These are phyloP conservation scores for Cerioporus squamosus DNA, from an alignment of 1,284 basidiomycete genomes.

Conservation along the genomic window DNA sequence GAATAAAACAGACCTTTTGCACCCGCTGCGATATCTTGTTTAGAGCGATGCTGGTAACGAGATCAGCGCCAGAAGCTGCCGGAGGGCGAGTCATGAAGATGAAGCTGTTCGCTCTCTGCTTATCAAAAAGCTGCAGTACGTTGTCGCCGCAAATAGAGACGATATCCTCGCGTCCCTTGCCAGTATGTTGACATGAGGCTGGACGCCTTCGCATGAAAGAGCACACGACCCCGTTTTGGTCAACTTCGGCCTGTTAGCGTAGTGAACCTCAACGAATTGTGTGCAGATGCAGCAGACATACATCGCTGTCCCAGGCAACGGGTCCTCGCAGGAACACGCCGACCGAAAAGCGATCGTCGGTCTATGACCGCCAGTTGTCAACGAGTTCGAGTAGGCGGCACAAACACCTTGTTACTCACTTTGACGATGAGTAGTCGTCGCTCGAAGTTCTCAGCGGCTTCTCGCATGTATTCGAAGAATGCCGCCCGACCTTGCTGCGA, in stretches of 20 bases:
- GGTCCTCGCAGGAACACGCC: slow-evolving; percentile 65
- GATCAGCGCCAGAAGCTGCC: slow-evolving; percentile 47
- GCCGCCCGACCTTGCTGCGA: slow-evolving; percentile 51
- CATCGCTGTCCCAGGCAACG: slow-evolving; percentile 65
- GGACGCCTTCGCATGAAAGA: slow-evolving; percentile 60
- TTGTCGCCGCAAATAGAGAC: slow-evolving; percentile 57
- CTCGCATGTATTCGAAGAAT: slow-evolving; percentile 64
- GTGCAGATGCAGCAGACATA: background rate
- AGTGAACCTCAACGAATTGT: background rate
- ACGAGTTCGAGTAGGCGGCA: too few relatives aligned
- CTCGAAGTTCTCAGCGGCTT: slow-evolving; percentile 57
- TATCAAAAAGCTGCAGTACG: slow-evolving; percentile 61
- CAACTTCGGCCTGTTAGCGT: slow-evolving; percentile 49
- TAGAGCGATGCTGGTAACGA: slow-evolving; percentile 61
- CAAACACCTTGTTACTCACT: slow-evolving; percentile 35
- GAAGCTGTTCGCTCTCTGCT: slow-evolving; percentile 55
- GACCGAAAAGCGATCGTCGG: slow-evolving; percentile 61
- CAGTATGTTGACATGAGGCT: slow-evolving; percentile 50
- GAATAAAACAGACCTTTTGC: slow-evolving; percentile 44
- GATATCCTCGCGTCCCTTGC: slow-evolving; percentile 55
- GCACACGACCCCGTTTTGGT: slow-evolving; percentile 62
- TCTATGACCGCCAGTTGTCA: slow-evolving; percentile 30
- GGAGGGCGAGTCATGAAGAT: slow-evolving; percentile 58
- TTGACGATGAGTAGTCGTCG: slow-evolving; percentile 63
- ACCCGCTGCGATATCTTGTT: slow-evolving; percentile 61